Evolutionary conservation across 2,329 filamentous ascomycete species (phyloP).

Genomic region (Trematosphaeria pertusa): DNA sequence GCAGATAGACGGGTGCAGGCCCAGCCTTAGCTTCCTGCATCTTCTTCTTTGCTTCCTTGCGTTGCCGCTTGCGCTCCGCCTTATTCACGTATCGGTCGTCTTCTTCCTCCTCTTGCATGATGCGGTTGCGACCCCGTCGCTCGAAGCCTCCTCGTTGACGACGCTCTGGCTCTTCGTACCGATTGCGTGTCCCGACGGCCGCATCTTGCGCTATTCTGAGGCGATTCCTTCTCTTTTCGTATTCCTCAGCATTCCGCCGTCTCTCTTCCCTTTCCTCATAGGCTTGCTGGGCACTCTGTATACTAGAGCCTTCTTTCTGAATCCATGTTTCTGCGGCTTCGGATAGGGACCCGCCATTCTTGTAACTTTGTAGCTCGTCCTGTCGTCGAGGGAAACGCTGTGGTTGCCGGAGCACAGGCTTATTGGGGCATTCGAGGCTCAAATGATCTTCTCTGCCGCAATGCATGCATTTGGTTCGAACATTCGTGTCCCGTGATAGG

Average conservation of each 20-base stretch:
- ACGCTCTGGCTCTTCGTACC: constrained; percentile 40
- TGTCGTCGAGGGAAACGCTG: constrained; percentile 2
- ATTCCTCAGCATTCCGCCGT: constrained; percentile 24
- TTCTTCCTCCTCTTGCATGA: constrained; percentile 32
- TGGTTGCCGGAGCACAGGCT: constrained; percentile 28
- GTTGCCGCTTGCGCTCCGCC: constrained; percentile 40
- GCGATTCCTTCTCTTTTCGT: constrained; percentile 32
- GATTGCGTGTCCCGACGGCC: constrained; percentile 27
- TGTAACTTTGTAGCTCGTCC: constrained; percentile 1
- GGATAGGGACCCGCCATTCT: constrained; percentile 19
- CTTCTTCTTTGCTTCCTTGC: constrained; percentile 44
- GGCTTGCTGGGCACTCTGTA: constrained; percentile 19
- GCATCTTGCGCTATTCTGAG: constrained; percentile 32
- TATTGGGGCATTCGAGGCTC: constrained; percentile 31
- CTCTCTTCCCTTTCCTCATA: constrained; percentile 21
- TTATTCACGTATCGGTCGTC: constrained; percentile 27
- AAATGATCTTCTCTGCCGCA: constrained; percentile 35
- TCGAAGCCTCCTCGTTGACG: constrained; percentile 25
- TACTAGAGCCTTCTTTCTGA: constrained; percentile 20
- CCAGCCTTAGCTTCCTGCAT: constrained; percentile 35
- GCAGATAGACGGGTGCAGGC: constrained; percentile 69
- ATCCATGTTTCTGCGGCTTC: constrained; percentile 38
- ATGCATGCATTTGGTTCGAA: constrained; percentile 37
- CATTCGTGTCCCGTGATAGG: constrained; percentile 28
- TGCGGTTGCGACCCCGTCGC: constrained; percentile 19